These are phyloP conservation scores for Cutaneotrichosporon sp. DNA, from an alignment of 1,284 basidiomycete genomes.

Conservation along the genomic window DNA sequence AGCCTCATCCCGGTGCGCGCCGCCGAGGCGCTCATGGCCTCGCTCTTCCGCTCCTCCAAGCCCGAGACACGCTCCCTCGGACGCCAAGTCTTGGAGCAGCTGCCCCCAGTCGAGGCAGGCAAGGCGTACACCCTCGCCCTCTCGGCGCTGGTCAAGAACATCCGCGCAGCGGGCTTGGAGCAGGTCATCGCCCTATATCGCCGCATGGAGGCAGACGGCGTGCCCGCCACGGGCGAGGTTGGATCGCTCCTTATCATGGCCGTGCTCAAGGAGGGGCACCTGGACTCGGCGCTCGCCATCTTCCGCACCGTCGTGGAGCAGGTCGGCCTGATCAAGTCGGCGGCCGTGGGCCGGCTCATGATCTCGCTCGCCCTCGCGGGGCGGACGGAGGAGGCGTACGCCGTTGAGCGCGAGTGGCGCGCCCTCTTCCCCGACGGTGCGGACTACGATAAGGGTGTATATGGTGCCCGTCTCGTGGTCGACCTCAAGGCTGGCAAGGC, in stretches of 20 bases:
- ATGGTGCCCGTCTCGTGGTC: constrained; percentile 36
- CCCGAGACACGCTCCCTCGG: constrained; percentile 18
- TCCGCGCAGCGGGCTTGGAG: constrained; percentile 19
- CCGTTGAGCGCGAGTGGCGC: constrained; percentile 32
- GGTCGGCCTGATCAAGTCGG: constrained; percentile 24
- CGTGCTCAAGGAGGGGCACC: constrained; percentile 27
- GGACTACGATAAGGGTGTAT: constrained; percentile 32
- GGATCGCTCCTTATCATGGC: constrained; percentile 27
- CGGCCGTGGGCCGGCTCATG: constrained; percentile 37
- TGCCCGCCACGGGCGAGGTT: constrained; percentile 20
- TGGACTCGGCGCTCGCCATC: constrained; percentile 26
- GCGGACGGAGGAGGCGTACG: constrained; percentile 28
- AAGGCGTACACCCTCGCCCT: constrained; percentile 25
- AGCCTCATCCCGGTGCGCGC: constrained; percentile 13
- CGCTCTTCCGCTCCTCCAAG: constrained; percentile 25
- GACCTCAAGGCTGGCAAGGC: constrained; percentile 33
- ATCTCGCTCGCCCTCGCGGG: constrained; percentile 26
- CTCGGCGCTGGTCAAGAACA: constrained; percentile 19
- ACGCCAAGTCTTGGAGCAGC: constrained; percentile 12
- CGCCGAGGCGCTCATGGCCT: constrained; percentile 20
- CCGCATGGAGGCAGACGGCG: constrained; percentile 24
- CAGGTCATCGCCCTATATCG: constrained; percentile 30
- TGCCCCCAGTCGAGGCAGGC: constrained; percentile 1
- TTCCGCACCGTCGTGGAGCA: constrained; percentile 24
- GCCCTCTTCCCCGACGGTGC: constrained; percentile 1